Percentiles rank a stretch among this genome's conserved stretches.
phyloP scores from a whole-genome alignment of 306 rosid genomes.

The Bauhinia variegata region DNA sequence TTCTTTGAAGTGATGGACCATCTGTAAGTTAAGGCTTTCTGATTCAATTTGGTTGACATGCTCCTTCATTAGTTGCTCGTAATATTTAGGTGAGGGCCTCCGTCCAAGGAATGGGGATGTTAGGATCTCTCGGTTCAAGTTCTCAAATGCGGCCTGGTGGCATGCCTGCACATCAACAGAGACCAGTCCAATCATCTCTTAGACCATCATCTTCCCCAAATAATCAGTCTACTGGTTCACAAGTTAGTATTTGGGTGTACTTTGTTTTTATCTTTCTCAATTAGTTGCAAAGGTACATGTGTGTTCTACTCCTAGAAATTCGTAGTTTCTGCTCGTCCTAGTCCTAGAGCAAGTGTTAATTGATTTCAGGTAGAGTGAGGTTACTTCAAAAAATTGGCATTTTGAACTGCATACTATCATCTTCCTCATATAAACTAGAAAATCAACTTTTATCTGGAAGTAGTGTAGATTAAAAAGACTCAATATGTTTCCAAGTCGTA shows the following conservation, averaged over 20 bases:
- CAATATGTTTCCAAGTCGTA: background rate
- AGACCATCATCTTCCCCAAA: slow-evolving; percentile 64
- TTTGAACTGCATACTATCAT: background rate
- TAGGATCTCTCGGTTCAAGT: slow-evolving; percentile 73
- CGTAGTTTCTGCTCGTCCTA: background rate
- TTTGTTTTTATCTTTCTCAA: background rate
- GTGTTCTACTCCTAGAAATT: slow-evolving; percentile 23
- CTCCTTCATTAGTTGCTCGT: slow-evolving; percentile 28
- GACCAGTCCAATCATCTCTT: slow-evolving; percentile 74
- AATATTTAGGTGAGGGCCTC: slow-evolving; percentile 65
- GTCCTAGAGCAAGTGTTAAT: background rate
- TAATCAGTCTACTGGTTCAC: slow-evolving; percentile 65
- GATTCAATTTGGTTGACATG: slow-evolving; percentile 24
- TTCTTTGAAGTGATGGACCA: background rate
- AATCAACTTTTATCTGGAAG: background rate
- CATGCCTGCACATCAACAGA: slow-evolving; percentile 62
- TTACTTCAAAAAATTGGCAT: background rate
- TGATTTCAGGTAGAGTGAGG: background rate
- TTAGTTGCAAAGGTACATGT: background rate
- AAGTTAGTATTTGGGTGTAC: slow-evolving; percentile 61
- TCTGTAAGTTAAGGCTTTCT: background rate
- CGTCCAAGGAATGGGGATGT: slow-evolving; percentile 76
- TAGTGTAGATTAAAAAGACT: background rate
- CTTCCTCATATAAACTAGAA: background rate
- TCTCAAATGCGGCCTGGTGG: slow-evolving; percentile 81